Evolutionary conservation across 352 stramenopile species (phyloP), one percentile per base, ranked within the genome.

Genomic region (Pythium chondricola): DNA sequence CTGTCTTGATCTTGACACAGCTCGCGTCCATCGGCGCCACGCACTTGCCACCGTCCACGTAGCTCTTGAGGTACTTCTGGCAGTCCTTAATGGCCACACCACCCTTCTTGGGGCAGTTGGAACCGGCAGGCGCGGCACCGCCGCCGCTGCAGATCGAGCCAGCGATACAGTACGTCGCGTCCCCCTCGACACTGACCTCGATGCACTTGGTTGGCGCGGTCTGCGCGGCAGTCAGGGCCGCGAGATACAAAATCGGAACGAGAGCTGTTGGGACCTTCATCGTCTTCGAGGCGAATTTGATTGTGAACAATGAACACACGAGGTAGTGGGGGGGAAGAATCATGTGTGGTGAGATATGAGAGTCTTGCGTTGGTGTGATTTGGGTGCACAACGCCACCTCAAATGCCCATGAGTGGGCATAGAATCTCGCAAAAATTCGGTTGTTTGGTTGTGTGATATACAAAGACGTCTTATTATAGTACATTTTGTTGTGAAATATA

Each of bases 121-220:
- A 52, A 3, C 79, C 79, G 10, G 64, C 54, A 3, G 74, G 70
- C 21, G 40, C 50, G 13, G 61, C 48, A 26, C 71, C 73, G 8
- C 60, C 54, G 35, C 79, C 79, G 26, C 65, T 80, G 55, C 79
- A 91, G 37, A 88, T 71, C 2, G 72, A 60, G 21, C 74, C 79
- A 9, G 56, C 40, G 37, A 88, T 80, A 59, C 76, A 88, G 58
- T 86, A 88, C 16, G 80, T 88, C 22, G 76, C 80, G 48, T 88
- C 76, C 1, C 68, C 56, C 41, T 86, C 69, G 18, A 91, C 76
- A 11, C 70, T 86, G 29, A 88, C 70, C 18, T 84, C 50, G 0
- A 64, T 74, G 58, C 75, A 88, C 43, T 51, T 61, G 21, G 48
- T 43, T n/a, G 58, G 44, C 24, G 55, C 38, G 1, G 41, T 11